Evolutionary conservation across 83 land plant genomes (phyloP), one percentile per base, ranked within the genome.

Genomic region (Picea abies): DNA sequence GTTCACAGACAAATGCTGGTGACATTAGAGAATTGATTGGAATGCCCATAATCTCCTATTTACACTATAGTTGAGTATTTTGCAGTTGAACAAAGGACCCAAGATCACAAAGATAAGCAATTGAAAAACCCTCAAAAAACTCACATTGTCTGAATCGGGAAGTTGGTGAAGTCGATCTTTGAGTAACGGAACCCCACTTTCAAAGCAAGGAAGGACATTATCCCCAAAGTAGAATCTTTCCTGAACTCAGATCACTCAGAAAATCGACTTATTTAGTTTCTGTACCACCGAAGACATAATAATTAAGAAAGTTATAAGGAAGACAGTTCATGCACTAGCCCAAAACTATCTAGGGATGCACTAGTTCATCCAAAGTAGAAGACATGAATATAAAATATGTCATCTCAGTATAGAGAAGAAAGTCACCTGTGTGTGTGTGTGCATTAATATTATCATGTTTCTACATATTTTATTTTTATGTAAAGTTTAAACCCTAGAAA

Each of bases 151-250:
- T 66, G 96, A 90, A 86, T 97, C 99, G n/a, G 96, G 94, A 58
- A 97, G 95, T 81, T 93, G 90, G 75, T 93, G 96, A 26, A 97
- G 94, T 79, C 99, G 93, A 63, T 91, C 92, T 84, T 87, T 91
- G 6, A 97, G 93, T 90, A 97, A 83, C 23, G 98, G 99, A 49
- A 97, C 89, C 29, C 96, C 99, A 86, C 99, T 97, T 81, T 97
- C 99, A 86, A 97, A 97, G 86, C 96, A 97, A 26, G 99, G 99
- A 60, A 97, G 83, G 60, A 97, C 94, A 84, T 89, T 92, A 82
- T 97, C 99, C 37, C 99, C 99, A 87, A 97, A 97, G 88, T 97
- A 97, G 88, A 97, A 97, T 58, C 99, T 92, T 87, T 97, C 99
- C 99, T 97, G 86, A 9, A 76, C 63, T 12, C 60, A 52, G 20